phyloP scores from a whole-genome alignment of 495 filamentous ascomycete species.

The Lophiotrema nucula region DNA sequence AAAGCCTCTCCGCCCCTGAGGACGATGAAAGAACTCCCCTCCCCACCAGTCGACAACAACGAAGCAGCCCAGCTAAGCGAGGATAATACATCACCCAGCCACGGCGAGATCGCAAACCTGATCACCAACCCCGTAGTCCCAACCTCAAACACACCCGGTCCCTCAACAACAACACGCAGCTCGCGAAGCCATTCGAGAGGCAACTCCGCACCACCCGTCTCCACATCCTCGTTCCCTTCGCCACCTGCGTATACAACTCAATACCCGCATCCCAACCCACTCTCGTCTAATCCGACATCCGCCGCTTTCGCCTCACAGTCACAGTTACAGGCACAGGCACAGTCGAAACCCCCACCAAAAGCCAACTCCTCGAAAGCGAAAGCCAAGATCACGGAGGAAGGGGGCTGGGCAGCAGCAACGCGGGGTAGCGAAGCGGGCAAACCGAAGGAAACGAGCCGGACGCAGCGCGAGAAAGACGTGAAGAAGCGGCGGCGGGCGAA shows the following conservation, averaged over 20 bases:
- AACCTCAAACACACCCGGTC: too few relatives aligned
- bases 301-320: background rate
- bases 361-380: background rate
- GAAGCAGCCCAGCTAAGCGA: background rate
- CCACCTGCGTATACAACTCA: background rate
- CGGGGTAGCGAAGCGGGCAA: background rate
- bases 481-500: conserved; percentile 73
- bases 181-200: background rate
- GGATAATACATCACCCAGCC: background rate
- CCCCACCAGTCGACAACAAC: conserved; percentile 9
- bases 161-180: too few relatives aligned
- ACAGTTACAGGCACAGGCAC: background rate
- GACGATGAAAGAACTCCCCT: conserved; percentile 28
- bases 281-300: background rate
- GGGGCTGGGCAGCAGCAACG: background rate
- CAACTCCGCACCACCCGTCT: background rate
- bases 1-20: background rate
- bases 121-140: too few relatives aligned
- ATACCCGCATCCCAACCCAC: background rate
- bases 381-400: background rate
- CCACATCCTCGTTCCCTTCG: background rate
- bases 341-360: background rate
- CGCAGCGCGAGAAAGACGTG: conserved; percentile 70
- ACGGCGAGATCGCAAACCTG: background rate
- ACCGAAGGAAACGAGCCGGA: conserved; percentile 61